Base-by-base conservation (phyloP, 2,329 filamentous ascomycete species). In the Penicillium sp. region DNA sequence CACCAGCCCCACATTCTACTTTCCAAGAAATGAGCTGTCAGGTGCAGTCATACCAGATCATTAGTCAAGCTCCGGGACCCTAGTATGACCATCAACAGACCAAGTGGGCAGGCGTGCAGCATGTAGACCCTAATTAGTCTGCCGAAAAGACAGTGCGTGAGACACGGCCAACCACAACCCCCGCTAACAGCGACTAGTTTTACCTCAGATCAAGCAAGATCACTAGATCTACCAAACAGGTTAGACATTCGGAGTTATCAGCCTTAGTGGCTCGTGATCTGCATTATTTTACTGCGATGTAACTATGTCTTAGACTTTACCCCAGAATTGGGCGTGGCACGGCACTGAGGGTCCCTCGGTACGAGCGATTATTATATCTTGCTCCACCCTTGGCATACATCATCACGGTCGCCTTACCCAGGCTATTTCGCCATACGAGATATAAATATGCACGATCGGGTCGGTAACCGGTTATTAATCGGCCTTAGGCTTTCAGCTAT, bases 261-360 rank as follows among this genome's bases (percentile, higher is more conserved):
- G 46, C 14, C 46, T 14, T 37, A 18, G 31, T 26, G 25, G 46
- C 29, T 40, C 40, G 27, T 25, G 46, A 49, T 49, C 46, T 49
- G 46, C 46, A 49, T 40, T 22, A 8, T 25, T 22, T 40, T 9
- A 18, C 22, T 49, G 33, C 46, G n/a, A 49, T 49, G 46, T 49
- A 49, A 49, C 46, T 47, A 8, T 49, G 46, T 48, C 45, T 48
- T 48, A 48, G 45, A 35, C 31, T 37, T 48, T 48, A 48, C 45
- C 45, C 45, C 45, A 48, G 45, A 48, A 35, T 48, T 48, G 45
- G 45, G 29, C 45, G 27, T 48, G 45, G 18, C 29, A 48, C 29
- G 20, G 29, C n/a, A 26, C 14, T 33, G 12, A 35, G 23, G 11
- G 18, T 23, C 45, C 45, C 12, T 48, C 29, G 45, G 29, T 49